These are phyloP conservation scores for Aspergillus terreus DNA, from an alignment of 2,329 filamentous ascomycete genomes.

Conservation along the genomic window DNA sequence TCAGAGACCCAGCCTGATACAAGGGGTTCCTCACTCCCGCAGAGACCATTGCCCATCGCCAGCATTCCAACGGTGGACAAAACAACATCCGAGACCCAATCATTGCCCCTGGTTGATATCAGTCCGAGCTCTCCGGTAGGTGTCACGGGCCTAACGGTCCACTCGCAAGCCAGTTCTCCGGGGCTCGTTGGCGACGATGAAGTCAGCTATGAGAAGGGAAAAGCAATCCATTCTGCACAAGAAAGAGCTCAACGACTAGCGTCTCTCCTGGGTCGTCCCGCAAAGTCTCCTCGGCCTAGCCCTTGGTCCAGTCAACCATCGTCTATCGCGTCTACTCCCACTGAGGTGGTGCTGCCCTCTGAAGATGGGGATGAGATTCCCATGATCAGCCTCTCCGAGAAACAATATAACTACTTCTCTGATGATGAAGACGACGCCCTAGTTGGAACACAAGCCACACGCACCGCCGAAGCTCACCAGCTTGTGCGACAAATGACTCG, in stretches of 20 bases:
- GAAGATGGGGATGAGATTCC: constrained; percentile 34
- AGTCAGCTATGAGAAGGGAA: constrained; percentile 33
- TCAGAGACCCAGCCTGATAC: constrained; percentile 26
- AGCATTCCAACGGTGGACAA: constrained; percentile 35
- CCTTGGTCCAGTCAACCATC: constrained; percentile 25
- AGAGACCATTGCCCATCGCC: constrained; percentile 31
- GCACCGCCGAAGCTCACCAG: constrained; percentile 29
- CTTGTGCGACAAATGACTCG: constrained; percentile 37
- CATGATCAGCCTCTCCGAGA: constrained; percentile 33
- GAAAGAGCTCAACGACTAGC: constrained; percentile 32
- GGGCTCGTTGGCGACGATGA: constrained; percentile 22
- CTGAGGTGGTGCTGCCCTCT: constrained; percentile 21
- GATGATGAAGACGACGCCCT: constrained; percentile 31
- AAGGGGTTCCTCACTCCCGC: constrained; percentile 28
- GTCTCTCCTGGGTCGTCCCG: constrained; percentile 29
- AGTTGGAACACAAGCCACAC: constrained; percentile 24
- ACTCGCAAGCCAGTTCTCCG: constrained; percentile 21
- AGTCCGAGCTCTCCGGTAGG: constrained; percentile 25
- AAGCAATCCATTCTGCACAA: constrained; percentile 31
- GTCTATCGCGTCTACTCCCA: constrained; percentile 28
- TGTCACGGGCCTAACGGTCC: constrained; percentile 26
- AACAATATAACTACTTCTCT: constrained; percentile 24
- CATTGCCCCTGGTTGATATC: constrained; percentile 22
- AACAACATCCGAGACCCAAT: constrained; percentile 17
- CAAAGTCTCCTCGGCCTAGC: constrained; percentile 28